phyloP scores from a whole-genome alignment of 116 monocot genomes.

The Trichopus zeylanicus region DNA sequence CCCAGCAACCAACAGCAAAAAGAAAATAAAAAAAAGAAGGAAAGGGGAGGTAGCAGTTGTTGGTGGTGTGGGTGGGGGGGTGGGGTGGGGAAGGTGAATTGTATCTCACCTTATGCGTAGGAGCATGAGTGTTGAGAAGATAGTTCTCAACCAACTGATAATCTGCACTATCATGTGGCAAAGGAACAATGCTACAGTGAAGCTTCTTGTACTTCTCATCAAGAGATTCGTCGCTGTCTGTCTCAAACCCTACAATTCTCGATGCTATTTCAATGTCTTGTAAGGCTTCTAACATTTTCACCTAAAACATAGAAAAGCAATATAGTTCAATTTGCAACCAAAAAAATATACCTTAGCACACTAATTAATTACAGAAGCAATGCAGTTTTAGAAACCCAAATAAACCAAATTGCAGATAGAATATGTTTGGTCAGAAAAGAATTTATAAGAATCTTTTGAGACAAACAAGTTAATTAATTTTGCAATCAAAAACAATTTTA shows the following conservation, averaged over 20 bases:
- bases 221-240: constrained; percentile 65
- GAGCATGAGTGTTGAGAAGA: constrained; percentile 91
- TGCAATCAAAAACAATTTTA: too few relatives aligned
- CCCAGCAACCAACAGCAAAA: background rate
- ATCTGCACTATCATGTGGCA: constrained; percentile 82
- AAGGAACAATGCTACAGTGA: constrained; percentile 55
- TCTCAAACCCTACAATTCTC: constrained; percentile 82
- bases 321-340: background rate
- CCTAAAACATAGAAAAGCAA: constrained; percentile 24
- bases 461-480: too few relatives aligned
- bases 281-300: constrained; percentile 94
- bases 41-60: too few relatives aligned
- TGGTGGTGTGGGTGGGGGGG: too few relatives aligned
- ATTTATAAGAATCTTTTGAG: too few relatives aligned
- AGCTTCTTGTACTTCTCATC: constrained; percentile 92
- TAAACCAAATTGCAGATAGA: too few relatives aligned
- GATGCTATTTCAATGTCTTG: constrained; percentile 99
- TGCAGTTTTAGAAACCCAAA: too few relatives aligned
- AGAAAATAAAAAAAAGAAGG: too few relatives aligned
- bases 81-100: background rate
- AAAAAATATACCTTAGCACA: too few relatives aligned
- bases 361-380: too few relatives aligned
- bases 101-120: constrained; percentile 71
- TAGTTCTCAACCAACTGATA: constrained; percentile 72
- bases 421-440: too few relatives aligned